Conservation (phyloP, 176 grass and related monocot genomes). For the Rhynchospora tenuis region DNA sequence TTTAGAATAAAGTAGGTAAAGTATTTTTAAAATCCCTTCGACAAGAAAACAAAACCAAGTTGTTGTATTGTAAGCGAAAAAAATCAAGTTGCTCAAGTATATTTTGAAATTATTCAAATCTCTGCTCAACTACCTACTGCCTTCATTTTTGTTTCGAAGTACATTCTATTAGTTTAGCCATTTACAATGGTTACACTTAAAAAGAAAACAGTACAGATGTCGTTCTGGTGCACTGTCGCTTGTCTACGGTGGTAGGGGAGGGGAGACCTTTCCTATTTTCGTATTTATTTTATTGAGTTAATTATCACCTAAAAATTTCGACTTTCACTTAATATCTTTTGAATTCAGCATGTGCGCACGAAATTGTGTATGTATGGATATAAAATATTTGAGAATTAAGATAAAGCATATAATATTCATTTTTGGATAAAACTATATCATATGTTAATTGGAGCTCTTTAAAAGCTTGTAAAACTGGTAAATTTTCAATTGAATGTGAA, state of each 20-base stretch:
- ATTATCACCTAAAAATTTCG: too few species aligned
- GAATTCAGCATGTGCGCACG: background rate
- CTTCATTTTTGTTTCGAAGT: background rate
- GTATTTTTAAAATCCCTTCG: background rate
- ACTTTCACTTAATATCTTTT: too few species aligned
- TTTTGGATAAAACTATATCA: too few species aligned
- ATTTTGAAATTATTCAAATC: background rate
- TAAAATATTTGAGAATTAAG: background rate
- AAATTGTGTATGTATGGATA: background rate
- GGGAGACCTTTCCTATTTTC: too few species aligned
- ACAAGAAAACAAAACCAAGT: background rate
- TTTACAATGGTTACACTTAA: background rate
- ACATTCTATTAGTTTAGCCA: background rate
- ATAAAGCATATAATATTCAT: too few species aligned
- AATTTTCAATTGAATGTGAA: background rate
- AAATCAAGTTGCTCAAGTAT: background rate
- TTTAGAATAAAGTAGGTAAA: background rate
- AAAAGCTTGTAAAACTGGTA: background rate
- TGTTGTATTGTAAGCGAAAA: background rate
- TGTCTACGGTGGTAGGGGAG: too few species aligned
- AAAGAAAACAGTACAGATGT: background rate
- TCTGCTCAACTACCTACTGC: background rate
- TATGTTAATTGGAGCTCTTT: background rate
- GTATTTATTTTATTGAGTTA: too few species aligned
- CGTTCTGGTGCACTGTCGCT: too few species aligned